phyloP scores from a whole-genome alignment of 148 eudicot genomes.

The Dysphania ambrosioides region DNA sequence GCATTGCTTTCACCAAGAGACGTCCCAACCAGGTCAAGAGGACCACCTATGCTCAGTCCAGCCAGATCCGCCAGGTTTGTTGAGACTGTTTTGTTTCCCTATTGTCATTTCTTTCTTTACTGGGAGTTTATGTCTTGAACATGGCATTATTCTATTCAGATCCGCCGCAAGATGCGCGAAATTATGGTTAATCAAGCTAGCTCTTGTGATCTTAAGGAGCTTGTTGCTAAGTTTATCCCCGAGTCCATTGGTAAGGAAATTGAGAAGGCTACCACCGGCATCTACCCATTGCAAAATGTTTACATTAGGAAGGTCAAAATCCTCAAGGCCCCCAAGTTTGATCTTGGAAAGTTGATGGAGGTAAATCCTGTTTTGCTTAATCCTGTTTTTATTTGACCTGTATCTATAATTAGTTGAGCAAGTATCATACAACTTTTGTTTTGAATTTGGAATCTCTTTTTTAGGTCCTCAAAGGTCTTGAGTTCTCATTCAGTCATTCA shows the following conservation, averaged over 20 bases:
- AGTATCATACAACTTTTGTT: no score
- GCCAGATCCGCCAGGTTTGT: conserved; percentile 63
- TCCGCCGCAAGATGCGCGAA: conserved; percentile 85
- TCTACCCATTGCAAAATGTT: conserved; percentile 81
- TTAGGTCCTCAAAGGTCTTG: background rate
- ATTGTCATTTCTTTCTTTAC: background rate
- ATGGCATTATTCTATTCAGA: conserved; percentile 28
- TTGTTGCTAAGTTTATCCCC: conserved; percentile 77
- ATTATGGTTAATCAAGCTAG: conserved; percentile 83
- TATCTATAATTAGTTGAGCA: background rate
- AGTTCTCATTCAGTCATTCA: background rate
- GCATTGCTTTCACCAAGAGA: conserved; percentile 80
- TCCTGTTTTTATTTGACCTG: background rate
- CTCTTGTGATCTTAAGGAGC: conserved; percentile 74
- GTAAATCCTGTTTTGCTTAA: conserved; percentile 14
- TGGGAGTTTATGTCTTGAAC: background rate
- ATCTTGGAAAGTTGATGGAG: conserved; percentile 85
- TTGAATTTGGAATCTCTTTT: no score
- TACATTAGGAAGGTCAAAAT: conserved; percentile 81
- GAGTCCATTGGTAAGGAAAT: conserved; percentile 85
- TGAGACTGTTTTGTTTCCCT: background rate
- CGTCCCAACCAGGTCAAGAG: conserved; percentile 74
- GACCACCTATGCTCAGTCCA: conserved; percentile 71
- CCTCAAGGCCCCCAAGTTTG: conserved; percentile 85
- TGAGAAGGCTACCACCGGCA: conserved; percentile 76